Evolutionary conservation across 805 yeast species (phyloP).

Genomic region (Tetrapisispora namnaoensis): DNA sequence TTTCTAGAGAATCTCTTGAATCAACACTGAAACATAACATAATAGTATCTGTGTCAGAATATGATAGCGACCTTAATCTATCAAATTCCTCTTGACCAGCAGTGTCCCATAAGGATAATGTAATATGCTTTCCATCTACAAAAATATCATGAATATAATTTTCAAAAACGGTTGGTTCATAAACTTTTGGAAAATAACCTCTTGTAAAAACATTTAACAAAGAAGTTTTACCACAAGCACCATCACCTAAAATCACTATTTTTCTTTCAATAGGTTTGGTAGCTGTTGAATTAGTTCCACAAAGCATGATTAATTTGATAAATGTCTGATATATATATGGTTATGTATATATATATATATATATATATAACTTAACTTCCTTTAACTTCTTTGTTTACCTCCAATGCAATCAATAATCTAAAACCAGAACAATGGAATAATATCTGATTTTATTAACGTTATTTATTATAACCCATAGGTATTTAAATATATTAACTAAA

Average conservation of each 20-base stretch:
- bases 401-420: too few relatives aligned
- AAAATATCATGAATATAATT: conserved; percentile 95
- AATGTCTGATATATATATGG: neutral
- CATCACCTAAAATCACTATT: conserved; percentile 91
- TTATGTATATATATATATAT: too few relatives aligned
- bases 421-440: too few relatives aligned
- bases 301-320: conserved; percentile 8
- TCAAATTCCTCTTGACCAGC: conserved; percentile 99
- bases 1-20: conserved; percentile 86
- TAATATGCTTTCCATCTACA: conserved; percentile 88
- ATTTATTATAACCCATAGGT: too few relatives aligned
- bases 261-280: conserved; percentile 63
- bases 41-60: conserved; percentile 92
- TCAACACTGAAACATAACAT: conserved; percentile 95
- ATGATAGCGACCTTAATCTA: conserved; percentile 81
- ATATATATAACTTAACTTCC: too few relatives aligned
- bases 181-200: conserved; percentile 96
- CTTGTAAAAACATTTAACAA: conserved; percentile 89
- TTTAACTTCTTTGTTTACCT: too few relatives aligned
- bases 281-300: conserved; percentile 25
- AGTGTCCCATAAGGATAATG: conserved; percentile 93
- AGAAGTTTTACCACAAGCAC: conserved; percentile 98
- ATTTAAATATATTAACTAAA: too few relatives aligned
- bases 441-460: too few relatives aligned
- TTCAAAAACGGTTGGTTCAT: conserved; percentile 96